Conservation (phyloP, 2,329 filamentous ascomycete genomes). For the Fusarium odoratissimum region DNA sequence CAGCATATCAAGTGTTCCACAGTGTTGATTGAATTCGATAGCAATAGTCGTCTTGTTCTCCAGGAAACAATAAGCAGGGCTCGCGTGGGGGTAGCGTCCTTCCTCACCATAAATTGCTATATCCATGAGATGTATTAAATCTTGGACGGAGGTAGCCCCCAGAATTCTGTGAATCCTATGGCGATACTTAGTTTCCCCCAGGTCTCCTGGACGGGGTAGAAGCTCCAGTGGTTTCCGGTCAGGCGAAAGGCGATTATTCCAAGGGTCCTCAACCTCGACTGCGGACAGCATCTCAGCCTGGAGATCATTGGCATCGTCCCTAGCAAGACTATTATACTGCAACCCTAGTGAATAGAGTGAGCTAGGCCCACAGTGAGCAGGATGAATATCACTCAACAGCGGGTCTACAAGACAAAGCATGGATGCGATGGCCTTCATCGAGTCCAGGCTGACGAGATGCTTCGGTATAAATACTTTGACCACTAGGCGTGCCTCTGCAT, state of each 20-base stretch:
- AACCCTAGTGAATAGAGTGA: conserved; percentile 33
- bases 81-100: background rate
- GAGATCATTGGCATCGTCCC: conserved; percentile 3
- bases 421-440: conserved; percentile 15
- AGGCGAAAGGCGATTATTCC: conserved; percentile 25
- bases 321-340: conserved; percentile 27
- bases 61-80: conserved; percentile 27
- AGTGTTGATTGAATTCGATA: conserved; percentile 36
- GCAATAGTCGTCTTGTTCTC: background rate
- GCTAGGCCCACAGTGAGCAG: conserved; percentile 30
- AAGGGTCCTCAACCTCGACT: conserved; percentile 26
- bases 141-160: background rate
- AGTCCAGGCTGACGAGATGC: background rate
- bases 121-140: conserved; percentile 11
- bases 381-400: conserved; percentile 21
- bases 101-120: background rate
- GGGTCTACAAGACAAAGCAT: conserved; percentile 33
- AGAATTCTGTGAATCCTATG: conserved; percentile 3
- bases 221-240: conserved; percentile 16
- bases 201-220: conserved; percentile 22
- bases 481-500: conserved; percentile 17
- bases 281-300: conserved; percentile 3
- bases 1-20: conserved; percentile 21
- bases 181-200: conserved; percentile 1
- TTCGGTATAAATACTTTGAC: background rate